These are phyloP conservation scores for Parasarocladium wereldwijsianum DNA, from an alignment of 2,329 filamentous ascomycete genomes.

Conservation along the genomic window DNA sequence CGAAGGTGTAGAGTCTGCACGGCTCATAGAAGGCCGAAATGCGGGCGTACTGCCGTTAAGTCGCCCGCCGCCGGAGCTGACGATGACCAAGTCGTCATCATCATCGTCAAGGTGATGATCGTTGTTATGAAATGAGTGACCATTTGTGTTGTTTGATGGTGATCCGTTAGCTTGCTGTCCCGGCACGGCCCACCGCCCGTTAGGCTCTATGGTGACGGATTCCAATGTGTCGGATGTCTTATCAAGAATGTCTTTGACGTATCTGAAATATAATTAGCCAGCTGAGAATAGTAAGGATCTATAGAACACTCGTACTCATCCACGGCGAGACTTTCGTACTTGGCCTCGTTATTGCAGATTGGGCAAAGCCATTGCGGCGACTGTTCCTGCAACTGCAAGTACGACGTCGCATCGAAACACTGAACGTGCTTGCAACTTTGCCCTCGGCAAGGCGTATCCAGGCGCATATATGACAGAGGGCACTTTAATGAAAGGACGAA, in stretches of 20 bases:
- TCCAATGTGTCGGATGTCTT: conserved; percentile 58
- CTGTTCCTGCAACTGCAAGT: conserved; percentile 88
- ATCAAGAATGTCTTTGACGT: conserved; percentile 74
- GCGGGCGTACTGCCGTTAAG: conserved; percentile 16
- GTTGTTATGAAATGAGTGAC: conserved; percentile 9
- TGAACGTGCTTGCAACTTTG: conserved; percentile 75
- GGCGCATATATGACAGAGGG: conserved; percentile 73
- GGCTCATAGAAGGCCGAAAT: conserved; percentile 20
- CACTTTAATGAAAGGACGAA: conserved; percentile 85
- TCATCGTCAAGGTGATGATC: conserved; percentile 18
- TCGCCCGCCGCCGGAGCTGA: conserved; percentile 19
- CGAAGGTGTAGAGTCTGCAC: conserved; percentile 16
- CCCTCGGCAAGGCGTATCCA: conserved; percentile 67
- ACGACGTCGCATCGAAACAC: conserved; percentile 88
- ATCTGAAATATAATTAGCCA: conserved; percentile 31
- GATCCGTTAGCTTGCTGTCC: conserved; percentile 16
- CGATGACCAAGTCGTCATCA: conserved; percentile 36
- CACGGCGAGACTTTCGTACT: conserved; percentile 70
- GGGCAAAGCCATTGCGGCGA: conserved; percentile 95
- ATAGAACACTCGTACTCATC: conserved; percentile 55
- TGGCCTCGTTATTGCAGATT: conserved; percentile 71
- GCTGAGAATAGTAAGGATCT: conserved; percentile 4
- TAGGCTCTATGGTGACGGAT: conserved; percentile 79
- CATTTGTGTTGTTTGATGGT: conserved; percentile 12
- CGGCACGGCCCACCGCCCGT: conserved; percentile 56